Evolutionary conservation across 2,329 filamentous ascomycete species (phyloP).

Genomic region (Aspergillus persii): DNA sequence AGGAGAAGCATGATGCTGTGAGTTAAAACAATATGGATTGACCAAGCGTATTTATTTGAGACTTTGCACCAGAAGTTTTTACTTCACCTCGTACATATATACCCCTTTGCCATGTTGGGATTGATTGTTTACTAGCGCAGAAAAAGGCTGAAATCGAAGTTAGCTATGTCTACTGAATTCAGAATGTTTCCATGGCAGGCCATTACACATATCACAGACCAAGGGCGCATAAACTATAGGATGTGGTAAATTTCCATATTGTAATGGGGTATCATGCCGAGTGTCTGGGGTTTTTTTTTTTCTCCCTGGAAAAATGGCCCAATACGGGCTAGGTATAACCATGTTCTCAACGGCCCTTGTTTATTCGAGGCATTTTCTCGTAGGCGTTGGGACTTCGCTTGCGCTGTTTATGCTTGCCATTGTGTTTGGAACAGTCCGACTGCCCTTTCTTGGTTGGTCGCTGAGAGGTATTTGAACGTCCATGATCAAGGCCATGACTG

Average conservation of each 20-base stretch:
- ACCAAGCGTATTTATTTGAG: background rate
- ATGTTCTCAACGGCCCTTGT: slow-evolving; percentile 15
- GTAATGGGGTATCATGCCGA: too few relatives aligned
- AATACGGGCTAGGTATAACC: background rate
- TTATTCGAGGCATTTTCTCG: slow-evolving; percentile 43
- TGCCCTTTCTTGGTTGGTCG: slow-evolving; percentile 13
- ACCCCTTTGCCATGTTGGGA: background rate
- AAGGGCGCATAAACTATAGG: background rate
- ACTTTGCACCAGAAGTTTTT: background rate
- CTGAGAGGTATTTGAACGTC: slow-evolving; percentile 14
- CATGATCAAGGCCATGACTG: slow-evolving; percentile 13
- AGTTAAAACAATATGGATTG: background rate
- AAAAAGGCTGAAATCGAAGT: background rate
- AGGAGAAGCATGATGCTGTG: slow-evolving; percentile 44
- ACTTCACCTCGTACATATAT: background rate
- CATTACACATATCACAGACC: background rate
- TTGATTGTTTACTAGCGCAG: background rate
- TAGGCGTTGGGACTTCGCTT: slow-evolving; percentile 48
- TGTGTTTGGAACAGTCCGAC: slow-evolving; percentile 17
- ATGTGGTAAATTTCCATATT: too few relatives aligned
- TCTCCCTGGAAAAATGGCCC: too few relatives aligned
- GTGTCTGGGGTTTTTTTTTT: too few relatives aligned
- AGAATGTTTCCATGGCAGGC: background rate
- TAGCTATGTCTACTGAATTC: background rate
- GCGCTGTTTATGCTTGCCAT: slow-evolving; percentile 24